Percentiles rank a stretch among this genome's conserved stretches.
phyloP scores from a whole-genome alignment of 2,329 filamentous ascomycete species.

The Pseudogymnoascus destructans region DNA sequence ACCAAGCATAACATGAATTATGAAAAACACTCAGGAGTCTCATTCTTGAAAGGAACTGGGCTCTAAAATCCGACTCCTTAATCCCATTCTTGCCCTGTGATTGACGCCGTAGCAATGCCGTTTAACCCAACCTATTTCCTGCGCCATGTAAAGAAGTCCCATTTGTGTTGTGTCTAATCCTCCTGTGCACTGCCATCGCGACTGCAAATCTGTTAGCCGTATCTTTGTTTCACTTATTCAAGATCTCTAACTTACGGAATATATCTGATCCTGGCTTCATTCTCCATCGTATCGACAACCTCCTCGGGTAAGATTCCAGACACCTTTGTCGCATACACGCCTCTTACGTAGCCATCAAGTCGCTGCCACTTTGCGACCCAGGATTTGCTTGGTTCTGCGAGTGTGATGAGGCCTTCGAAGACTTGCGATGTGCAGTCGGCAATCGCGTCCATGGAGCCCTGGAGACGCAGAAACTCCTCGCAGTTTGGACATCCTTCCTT shows the following conservation, averaged over 20 bases:
- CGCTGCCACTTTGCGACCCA: slow-evolving; percentile 98
- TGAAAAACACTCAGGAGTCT: neutral
- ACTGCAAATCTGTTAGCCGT: slow-evolving; percentile 26
- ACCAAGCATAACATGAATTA: neutral
- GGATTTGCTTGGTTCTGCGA: slow-evolving; percentile 68
- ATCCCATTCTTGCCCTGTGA: slow-evolving; percentile 18
- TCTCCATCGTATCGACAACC: slow-evolving; percentile 45
- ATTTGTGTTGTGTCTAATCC: slow-evolving; percentile 20
- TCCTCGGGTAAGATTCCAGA: slow-evolving; percentile 65
- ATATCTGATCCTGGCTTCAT: slow-evolving; percentile 50
- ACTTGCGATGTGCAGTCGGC: slow-evolving; percentile 91
- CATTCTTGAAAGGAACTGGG: slow-evolving; percentile 10
- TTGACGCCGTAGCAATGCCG: slow-evolving; percentile 7
- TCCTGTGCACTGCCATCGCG: slow-evolving; percentile 44
- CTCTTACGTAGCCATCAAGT: slow-evolving; percentile 73
- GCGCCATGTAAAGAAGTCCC: slow-evolving; percentile 6
- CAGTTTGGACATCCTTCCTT: slow-evolving; percentile 91
- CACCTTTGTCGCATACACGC: slow-evolving; percentile 91
- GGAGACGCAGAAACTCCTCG: slow-evolving; percentile 78
- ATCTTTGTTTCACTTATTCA: neutral
- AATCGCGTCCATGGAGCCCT: slow-evolving; percentile 65
- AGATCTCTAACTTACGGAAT: slow-evolving; percentile 37
- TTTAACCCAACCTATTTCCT: neutral
- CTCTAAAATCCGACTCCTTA: slow-evolving; percentile 15
- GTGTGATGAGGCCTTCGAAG: slow-evolving; percentile 81